Evolutionary conservation across 164 flowering plant genomes (phyloP), one percentile per base, ranked within the genome.

Genomic region (Magnolia kwangsiensis): DNA sequence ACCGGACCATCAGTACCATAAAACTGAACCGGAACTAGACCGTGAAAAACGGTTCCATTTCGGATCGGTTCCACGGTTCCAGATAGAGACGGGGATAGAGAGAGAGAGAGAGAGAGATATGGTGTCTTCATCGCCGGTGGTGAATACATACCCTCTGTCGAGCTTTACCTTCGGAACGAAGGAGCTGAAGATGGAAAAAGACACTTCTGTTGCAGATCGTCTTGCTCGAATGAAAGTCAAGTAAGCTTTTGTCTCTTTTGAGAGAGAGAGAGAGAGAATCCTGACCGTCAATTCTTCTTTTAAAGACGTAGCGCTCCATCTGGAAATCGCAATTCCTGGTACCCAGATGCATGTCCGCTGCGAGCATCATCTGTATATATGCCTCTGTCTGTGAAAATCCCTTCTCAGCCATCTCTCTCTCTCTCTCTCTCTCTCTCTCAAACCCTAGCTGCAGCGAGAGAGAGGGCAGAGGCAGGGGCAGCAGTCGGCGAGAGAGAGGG

Each of bases 161-260:
- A 94, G 96, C 89, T 96, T 94, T 87, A 89, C 97, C 2, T 96
- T 93, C 79, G 99, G 99, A 18, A 90, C 97, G 29, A 96, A 96
- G 78, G 99, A 96, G 83, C 98, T 97, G 37, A 96, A 94, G 84
- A 91, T 96, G 98, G 99, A 96, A 87, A 94, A 93, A 83, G 99
- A 93, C 81, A 92, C 96, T 78, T 93, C 97, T 58, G 97, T 92
- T 58, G 96, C 97, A 37, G 98, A 96, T 83, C 97, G 99, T 29
- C 99, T 96, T 50, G 98, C 99, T 79, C 92, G 99, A 50, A 96
- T 94, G 99, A 96, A 92, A 90, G 88, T 94, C 94, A 94, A 92
- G 99, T 96, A 78, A 72, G 82, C 45, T 4, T 31, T 24, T 63
- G 19, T 63, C 67, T 31, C 37, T 31, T 24, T 24, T 24, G 27